Evolutionary conservation across 2,329 filamentous ascomycete species (phyloP).

Genomic region (Macrophomina pseudophaseolina): DNA sequence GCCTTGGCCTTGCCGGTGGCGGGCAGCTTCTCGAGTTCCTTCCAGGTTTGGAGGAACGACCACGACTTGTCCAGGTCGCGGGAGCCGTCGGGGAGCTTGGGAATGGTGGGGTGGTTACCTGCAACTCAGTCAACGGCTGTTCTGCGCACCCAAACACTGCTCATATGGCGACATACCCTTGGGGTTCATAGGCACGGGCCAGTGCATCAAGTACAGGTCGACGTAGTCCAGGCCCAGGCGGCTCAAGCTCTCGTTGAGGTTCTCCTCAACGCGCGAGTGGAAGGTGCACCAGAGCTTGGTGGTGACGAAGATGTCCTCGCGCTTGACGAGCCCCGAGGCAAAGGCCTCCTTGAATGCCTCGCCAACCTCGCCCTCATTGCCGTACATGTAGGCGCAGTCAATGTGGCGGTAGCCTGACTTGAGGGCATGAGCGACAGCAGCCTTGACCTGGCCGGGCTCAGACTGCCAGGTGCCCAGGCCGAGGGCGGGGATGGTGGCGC

Average conservation of each 20-base stretch:
- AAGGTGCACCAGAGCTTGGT: conserved; percentile 89
- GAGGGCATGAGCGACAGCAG: conserved; percentile 54
- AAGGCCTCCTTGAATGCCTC: conserved; percentile 79
- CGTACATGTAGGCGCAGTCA: conserved; percentile 70
- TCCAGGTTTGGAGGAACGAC: conserved; percentile 78
- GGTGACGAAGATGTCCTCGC: conserved; percentile 87
- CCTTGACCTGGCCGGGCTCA: conserved; percentile 53
- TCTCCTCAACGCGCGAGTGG: conserved; percentile 70
- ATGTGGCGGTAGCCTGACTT: conserved; percentile 60
- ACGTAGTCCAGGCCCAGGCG: conserved; percentile 79
- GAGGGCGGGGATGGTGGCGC: conserved; percentile 45
- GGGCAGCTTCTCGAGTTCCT: conserved; percentile 70
- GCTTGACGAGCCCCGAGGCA: conserved; percentile 79
- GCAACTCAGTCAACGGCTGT: conserved; percentile 31
- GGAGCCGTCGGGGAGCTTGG: conserved; percentile 73
- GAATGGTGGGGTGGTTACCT: conserved; percentile 75
- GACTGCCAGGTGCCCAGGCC: conserved; percentile 48
- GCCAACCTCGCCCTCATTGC: conserved; percentile 79
- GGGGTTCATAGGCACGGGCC: conserved; percentile 81
- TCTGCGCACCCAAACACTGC: neutral
- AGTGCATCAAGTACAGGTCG: conserved; percentile 83
- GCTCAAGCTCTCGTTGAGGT: conserved; percentile 74
- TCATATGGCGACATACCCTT: conserved; percentile 56
- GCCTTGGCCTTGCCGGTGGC: conserved; percentile 53
- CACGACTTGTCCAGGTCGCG: conserved; percentile 73